These are phyloP conservation scores for Colletotrichum truncatum DNA, from an alignment of 2,329 filamentous ascomycete genomes.

Conservation along the genomic window DNA sequence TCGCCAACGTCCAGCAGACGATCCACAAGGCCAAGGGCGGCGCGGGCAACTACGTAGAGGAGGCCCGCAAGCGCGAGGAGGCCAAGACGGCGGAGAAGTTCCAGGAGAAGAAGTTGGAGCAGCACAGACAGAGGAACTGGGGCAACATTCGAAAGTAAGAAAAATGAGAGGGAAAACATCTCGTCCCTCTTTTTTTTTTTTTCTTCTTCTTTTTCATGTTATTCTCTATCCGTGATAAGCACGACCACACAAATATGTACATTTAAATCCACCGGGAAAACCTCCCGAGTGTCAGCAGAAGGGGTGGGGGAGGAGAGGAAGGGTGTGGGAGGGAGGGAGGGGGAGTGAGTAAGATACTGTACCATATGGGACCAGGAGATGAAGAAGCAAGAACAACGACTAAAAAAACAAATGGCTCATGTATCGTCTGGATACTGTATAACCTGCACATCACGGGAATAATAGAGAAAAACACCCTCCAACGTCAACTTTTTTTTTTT, in stretches of 20 bases:
- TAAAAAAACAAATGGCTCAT: not conserved
- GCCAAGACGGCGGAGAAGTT: slow-evolving; percentile 45
- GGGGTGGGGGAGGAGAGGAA: slow-evolving; percentile 32
- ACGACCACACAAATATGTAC: too few species aligned
- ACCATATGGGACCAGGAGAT: slow-evolving; percentile 6
- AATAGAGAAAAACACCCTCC: slow-evolving; percentile 18
- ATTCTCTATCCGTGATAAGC: too few species aligned
- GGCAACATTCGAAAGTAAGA: slow-evolving; percentile 33
- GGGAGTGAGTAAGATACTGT: slow-evolving; percentile 3
- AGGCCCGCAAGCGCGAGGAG: slow-evolving; percentile 43
- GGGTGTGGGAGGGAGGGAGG: not conserved
- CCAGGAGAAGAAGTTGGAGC: slow-evolving; percentile 43
- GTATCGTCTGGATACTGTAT: slow-evolving; percentile 1
- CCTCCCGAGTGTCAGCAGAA: too few species aligned
- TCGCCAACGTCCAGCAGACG: slow-evolving; percentile 49
- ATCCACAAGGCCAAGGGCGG: slow-evolving; percentile 42
- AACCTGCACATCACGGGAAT: not conserved
- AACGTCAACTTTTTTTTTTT: too few species aligned
- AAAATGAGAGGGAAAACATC: slow-evolving; percentile 36
- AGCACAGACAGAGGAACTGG: slow-evolving; percentile 46
- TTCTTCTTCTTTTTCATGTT: too few species aligned
- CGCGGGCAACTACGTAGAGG: slow-evolving; percentile 40
- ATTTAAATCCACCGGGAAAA: too few species aligned
- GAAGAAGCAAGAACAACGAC: too few species aligned
- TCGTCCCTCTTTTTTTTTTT: too few species aligned